Evolutionary conservation across 306 rosid genomes (phyloP).

Genomic region (Fragaria iinumae): DNA sequence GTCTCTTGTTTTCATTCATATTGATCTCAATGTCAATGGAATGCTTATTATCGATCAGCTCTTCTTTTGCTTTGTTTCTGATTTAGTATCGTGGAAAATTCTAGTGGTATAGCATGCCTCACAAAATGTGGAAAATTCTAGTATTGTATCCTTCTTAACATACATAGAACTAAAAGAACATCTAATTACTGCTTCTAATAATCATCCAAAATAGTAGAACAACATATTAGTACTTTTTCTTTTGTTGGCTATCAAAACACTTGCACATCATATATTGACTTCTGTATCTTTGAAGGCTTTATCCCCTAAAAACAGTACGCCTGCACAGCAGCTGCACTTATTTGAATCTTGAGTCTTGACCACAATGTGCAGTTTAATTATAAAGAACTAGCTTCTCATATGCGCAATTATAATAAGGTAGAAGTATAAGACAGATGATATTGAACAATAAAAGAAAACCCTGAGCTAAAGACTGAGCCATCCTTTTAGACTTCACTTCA

Average conservation of each 20-base stretch:
- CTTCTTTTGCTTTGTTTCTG: not conserved
- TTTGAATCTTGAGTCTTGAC: not conserved
- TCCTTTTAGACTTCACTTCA: not conserved
- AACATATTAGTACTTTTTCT: not conserved
- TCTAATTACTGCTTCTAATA: not conserved
- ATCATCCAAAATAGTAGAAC: not conserved
- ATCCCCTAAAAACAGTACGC: not conserved
- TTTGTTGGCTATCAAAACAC: not conserved
- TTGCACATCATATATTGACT: not conserved
- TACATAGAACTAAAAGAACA: not conserved
- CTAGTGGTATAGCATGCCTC: too few relatives aligned
- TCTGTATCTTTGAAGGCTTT: not conserved
- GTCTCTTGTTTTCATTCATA: not conserved
- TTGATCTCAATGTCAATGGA: not conserved
- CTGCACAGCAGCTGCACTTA: not conserved
- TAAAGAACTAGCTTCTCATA: not conserved
- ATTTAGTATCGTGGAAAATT: not conserved
- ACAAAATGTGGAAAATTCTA: too few relatives aligned
- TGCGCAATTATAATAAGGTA: not conserved
- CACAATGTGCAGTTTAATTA: not conserved
- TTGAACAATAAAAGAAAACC: not conserved
- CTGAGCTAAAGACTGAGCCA: not conserved
- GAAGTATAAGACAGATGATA: not conserved
- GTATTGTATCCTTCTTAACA: not conserved
- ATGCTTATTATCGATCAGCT: not conserved